Percentiles rank a stretch among this genome's conserved stretches.
phyloP scores from a whole-genome alignment of 306 rosid genomes.

The Macrotyloma uniflorum region DNA sequence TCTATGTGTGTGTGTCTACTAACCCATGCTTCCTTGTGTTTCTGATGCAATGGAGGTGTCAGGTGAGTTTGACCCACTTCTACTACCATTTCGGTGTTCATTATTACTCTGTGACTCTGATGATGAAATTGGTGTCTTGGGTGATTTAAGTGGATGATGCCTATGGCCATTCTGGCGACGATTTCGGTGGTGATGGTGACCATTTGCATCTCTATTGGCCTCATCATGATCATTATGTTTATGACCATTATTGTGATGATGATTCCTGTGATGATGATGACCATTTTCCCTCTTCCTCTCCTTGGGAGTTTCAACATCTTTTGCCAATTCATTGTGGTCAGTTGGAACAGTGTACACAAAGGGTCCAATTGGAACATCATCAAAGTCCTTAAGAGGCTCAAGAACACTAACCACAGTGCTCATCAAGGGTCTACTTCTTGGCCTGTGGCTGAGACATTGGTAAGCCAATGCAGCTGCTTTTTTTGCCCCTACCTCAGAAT shows the following conservation, averaged over 20 bases:
- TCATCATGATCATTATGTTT: conserved; percentile 10
- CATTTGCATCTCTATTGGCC: conserved; percentile 4
- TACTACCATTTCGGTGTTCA: conserved; percentile 14
- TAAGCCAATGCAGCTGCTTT: conserved; percentile 93
- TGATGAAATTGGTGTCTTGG: conserved; percentile 47
- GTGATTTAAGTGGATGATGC: conserved; percentile 37
- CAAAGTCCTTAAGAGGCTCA: conserved; percentile 76
- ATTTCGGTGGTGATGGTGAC: conserved; percentile 24
- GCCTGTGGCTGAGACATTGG: conserved; percentile 87
- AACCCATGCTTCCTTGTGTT: conserved; percentile 40
- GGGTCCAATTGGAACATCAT: conserved; percentile 66
- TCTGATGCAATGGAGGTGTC: conserved; percentile 47
- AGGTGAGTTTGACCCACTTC: conserved; percentile 53
- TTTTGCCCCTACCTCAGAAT: conserved; percentile 76
- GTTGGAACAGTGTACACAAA: conserved; percentile 76
- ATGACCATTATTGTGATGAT: conserved; percentile 30
- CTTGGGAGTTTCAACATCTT: conserved; percentile 14
- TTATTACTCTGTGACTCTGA: conserved; percentile 29
- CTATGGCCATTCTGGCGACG: conserved; percentile 29
- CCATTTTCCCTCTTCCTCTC: conserved; percentile 49
- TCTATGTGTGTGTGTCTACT: background rate
- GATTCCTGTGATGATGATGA: conserved; percentile 29
- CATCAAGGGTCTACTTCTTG: conserved; percentile 79
- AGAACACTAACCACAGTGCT: conserved; percentile 66
- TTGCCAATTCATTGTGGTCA: conserved; percentile 15